Base-by-base conservation (phyloP, 1,284 basidiomycete genomes). In the Ceratobasidium sp. region DNA sequence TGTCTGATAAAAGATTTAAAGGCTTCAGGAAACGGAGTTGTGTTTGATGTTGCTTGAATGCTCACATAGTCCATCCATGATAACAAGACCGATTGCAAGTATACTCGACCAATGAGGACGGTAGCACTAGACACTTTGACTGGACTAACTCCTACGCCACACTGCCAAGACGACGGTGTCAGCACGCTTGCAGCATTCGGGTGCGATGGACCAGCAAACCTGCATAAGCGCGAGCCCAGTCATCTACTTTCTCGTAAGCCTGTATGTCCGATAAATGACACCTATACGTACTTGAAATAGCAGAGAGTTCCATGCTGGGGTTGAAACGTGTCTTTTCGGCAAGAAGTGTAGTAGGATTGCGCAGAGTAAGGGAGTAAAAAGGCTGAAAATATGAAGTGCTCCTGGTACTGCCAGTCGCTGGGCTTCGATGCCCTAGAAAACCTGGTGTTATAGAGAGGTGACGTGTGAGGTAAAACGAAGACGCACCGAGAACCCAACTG, bases 301-400 rank as follows among this genome's bases (percentile, higher is more conserved):
- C 42, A 73, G 17, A 17, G 54, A 45, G 23, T 73, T 73, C 69
- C 69, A 73, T 45, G 26, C 45, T 31, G 45, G 28, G 20, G 45
- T 35, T n/a, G 69, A 73, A 63, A 61, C 49, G 6, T 51, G 69
- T 45, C 69, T 33, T 23, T 42, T 73, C 3, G 45, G 58, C 42
- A 73, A 63, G 7, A 60, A n/a, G 15, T 63, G 58, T 35, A 73
- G 45, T 28, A 73, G 69, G 26, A 51, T 35, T 28, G 42, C 69
- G 42, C 69, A 73, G 31, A 73, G 26, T 7, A 73, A 37, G 33
- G 69, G 69, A n/a, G 58, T 73, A 37, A 63, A 61, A 23, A 73
- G 69, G 45, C 69, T 63, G 37, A 73, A 73, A 23, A 73, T 61
- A 37, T 73, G 69, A 35, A 73, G 35, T 17, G 69, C 69, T 3